Conservation (phyloP, 2,329 filamentous ascomycete genomes). For the Sporothrix protearum region DNA sequence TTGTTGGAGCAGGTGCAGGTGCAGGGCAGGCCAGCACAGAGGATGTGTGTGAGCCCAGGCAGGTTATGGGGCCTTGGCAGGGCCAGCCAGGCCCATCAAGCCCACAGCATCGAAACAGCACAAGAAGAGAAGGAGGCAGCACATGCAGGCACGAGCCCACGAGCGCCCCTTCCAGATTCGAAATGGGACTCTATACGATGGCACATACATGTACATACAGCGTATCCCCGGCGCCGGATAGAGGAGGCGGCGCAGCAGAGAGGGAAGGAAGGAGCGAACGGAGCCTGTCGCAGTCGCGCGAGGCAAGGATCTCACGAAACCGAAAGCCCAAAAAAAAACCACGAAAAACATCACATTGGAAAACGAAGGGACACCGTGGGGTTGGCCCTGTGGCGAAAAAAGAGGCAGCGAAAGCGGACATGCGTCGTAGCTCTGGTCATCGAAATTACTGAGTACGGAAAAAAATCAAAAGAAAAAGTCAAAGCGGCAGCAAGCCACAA, state of each 20-base stretch:
- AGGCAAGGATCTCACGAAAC: neutral
- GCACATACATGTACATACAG: neutral
- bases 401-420: neutral
- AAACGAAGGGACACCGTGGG: neutral
- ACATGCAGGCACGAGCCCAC: slow-evolving; percentile 15
- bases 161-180: neutral
- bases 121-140: slow-evolving; percentile 6
- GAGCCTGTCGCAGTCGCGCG: neutral
- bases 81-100: neutral
- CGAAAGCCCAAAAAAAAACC: neutral
- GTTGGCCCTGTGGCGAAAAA: neutral
- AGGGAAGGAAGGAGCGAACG: neutral
- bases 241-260: slow-evolving; percentile 2
- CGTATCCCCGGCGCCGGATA: neutral
- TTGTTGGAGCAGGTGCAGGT: neutral
- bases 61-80: neutral
- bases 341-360: neutral
- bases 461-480: neutral
- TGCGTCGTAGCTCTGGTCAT: neutral
- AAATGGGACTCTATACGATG: neutral
- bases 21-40: slow-evolving; percentile 4
- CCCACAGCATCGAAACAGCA: neutral
- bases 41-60: neutral
- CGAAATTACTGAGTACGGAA: neutral
- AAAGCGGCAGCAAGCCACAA: neutral